Conservation (phyloP, 2,329 filamentous ascomycete species). For the Colletotrichum zoysiae region DNA sequence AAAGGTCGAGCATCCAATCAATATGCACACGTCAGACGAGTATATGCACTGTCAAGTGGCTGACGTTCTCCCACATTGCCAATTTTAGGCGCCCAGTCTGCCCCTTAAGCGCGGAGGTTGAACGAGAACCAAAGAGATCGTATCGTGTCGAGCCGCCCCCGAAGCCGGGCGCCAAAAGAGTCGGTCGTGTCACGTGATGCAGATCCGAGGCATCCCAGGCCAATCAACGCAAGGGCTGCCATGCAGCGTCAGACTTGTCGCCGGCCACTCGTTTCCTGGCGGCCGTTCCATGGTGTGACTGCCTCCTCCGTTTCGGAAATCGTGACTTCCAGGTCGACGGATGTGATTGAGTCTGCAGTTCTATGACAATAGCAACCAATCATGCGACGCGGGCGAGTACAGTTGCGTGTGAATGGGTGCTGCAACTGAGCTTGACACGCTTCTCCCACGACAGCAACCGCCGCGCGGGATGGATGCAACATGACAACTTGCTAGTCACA, state of each 20-base stretch:
- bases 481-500: conserved; percentile 23
- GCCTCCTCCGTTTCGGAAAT: conserved; percentile 36
- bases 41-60: conserved; percentile 39
- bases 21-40: conserved; percentile 1
- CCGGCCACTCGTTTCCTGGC: conserved; percentile 33
- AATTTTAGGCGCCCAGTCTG: conserved; percentile 35
- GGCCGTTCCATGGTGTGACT: conserved; percentile 27
- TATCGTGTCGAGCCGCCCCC: conserved; percentile 26
- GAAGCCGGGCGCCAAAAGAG: conserved; percentile 15
- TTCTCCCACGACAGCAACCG: conserved; percentile 32
- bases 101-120: conserved; percentile 35
- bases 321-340: conserved; percentile 17
- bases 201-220: conserved; percentile 10
- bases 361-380: conserved; percentile 14
- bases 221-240: conserved; percentile 24
- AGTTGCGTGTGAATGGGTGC: not conserved
- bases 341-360: conserved; percentile 36
- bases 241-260: conserved; percentile 23
- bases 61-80: conserved; percentile 26
- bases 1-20: conserved; percentile 33
- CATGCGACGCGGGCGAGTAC: conserved; percentile 21
- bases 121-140: conserved; percentile 12
- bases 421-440: conserved; percentile 32
- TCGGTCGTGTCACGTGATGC: conserved; percentile 32
- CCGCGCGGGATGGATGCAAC: conserved; percentile 18